These are phyloP conservation scores for Neofusicoccum cordaticola DNA, from an alignment of 2,329 filamentous ascomycete species.

Conservation along the genomic window DNA sequence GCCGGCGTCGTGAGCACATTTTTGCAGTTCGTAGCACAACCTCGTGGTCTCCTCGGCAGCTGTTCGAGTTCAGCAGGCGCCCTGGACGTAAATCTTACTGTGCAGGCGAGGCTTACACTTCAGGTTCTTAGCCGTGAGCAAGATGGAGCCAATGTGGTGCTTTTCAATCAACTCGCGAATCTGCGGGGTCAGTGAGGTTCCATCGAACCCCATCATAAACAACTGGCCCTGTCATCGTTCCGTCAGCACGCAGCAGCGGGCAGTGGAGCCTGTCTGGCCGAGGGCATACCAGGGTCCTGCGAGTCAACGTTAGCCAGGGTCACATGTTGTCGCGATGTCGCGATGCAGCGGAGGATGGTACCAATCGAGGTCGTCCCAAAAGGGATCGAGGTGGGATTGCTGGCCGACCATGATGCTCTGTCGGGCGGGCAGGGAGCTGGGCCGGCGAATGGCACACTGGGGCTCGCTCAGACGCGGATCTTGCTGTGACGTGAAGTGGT, in stretches of 20 bases:
- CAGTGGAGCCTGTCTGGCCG: conserved; percentile 19
- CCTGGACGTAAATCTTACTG: conserved; percentile 18
- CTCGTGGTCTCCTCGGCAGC: conserved; percentile 86
- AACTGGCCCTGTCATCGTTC: conserved; percentile 60
- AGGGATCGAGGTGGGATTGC: conserved; percentile 44
- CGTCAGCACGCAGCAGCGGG: conserved; percentile 25
- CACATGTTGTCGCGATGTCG: conserved; percentile 27
- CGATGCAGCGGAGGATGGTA: conserved; percentile 39
- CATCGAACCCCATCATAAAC: conserved; percentile 84
- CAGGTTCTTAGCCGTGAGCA: conserved; percentile 79
- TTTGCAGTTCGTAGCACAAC: conserved; percentile 87
- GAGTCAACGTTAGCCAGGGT: conserved; percentile 34
- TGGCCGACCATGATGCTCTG: conserved; percentile 53
- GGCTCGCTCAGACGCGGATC: conserved; percentile 14
- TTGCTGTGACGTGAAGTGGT: conserved; percentile 18
- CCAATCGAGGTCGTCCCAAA: conserved; percentile 75
- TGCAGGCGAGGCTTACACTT: conserved; percentile 60
- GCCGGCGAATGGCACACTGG: conserved; percentile 12
- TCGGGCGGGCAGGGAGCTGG: conserved; percentile 21
- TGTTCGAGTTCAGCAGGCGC: conserved; percentile 42
- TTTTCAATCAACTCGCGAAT: conserved; percentile 77
- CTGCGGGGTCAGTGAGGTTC: conserved; percentile 77
- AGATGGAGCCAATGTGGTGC: conserved; percentile 83
- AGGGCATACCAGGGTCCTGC: conserved; percentile 44
- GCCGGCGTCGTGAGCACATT: conserved; percentile 83